A percentile compares a stretch with the other conserved stretches of the same genome.
Evolutionary conservation across 768 basidiomycete species (phyloP).

Genomic region (Trichaptum fuscoviolaceum): DNA sequence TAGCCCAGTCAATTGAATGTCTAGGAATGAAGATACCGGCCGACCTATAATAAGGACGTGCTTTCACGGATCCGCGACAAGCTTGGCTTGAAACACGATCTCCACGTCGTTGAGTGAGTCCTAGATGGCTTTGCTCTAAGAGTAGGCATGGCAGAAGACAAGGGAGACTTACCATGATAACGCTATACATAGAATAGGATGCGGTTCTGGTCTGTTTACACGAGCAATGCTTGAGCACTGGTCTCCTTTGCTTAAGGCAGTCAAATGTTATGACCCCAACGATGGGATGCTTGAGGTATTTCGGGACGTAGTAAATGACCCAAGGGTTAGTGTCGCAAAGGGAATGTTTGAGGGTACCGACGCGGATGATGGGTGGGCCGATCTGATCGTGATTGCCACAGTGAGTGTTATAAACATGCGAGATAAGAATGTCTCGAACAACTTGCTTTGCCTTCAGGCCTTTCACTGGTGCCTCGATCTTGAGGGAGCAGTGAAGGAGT

Average conservation of each 20-base stretch:
- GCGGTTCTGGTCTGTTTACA: slow-evolving; percentile 37
- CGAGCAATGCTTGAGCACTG: slow-evolving; percentile 27
- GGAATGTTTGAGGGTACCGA: slow-evolving; percentile 26
- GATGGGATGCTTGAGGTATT: slow-evolving; percentile 36
- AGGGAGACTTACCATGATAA: neutral
- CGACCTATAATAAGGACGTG: neutral
- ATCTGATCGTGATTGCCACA: slow-evolving; percentile 26
- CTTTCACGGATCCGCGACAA: neutral
- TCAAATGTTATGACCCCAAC: slow-evolving; percentile 35
- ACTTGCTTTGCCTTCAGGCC: slow-evolving; percentile 17
- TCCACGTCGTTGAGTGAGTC: neutral
- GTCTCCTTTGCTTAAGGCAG: slow-evolving; percentile 19
- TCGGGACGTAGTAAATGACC: slow-evolving; percentile 17
- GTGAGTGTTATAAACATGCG: slow-evolving; percentile 7
- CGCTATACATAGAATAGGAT: slow-evolving; percentile 27
- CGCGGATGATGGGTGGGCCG: slow-evolving; percentile 20
- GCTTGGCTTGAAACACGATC: neutral
- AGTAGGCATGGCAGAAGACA: neutral
- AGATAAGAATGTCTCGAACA: neutral
- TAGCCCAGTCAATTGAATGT: neutral
- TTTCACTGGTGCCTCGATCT: slow-evolving; percentile 41
- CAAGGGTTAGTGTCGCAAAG: slow-evolving; percentile 17
- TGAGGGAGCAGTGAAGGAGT: slow-evolving; percentile 32
- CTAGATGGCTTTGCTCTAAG: neutral
- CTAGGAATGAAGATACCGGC: neutral